Evolutionary conservation across 2,329 filamentous ascomycete genomes (phyloP).

Genomic region (Fusarium sulawesiense): DNA sequence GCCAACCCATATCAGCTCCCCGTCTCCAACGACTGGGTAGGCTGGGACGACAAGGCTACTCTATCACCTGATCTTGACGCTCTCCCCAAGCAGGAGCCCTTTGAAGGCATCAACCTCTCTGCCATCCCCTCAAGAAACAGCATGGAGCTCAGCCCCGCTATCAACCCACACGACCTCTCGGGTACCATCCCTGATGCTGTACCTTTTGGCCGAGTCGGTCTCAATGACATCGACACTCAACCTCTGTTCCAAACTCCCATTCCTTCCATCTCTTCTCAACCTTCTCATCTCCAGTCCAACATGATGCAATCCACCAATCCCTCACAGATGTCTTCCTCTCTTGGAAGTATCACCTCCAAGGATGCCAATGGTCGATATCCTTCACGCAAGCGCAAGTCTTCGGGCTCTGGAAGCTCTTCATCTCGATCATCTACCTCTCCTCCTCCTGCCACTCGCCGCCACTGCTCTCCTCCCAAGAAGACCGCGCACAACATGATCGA

Average conservation of each 20-base stretch:
- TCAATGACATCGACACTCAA: slow-evolving; percentile 46
- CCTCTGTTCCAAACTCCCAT: slow-evolving; percentile 46
- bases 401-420: slow-evolving; percentile 45
- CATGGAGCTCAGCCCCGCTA: slow-evolving; percentile 46
- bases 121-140: slow-evolving; percentile 43
- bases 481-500: slow-evolving; percentile 97
- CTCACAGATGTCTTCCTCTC: slow-evolving; percentile 34
- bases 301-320: slow-evolving; percentile 41
- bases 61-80: slow-evolving; percentile 45
- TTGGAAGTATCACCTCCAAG: slow-evolving; percentile 29
- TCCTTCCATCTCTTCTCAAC: slow-evolving; percentile 44
- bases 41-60: slow-evolving; percentile 46
- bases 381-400: slow-evolving; percentile 51
- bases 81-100: slow-evolving; percentile 46
- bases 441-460: slow-evolving; percentile 46
- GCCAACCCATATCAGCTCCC: slow-evolving; percentile 46
- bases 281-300: slow-evolving; percentile 36
- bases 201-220: slow-evolving; percentile 44
- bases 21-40: slow-evolving; percentile 45
- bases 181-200: slow-evolving; percentile 44
- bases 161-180: slow-evolving; percentile 45
- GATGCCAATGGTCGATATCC: slow-evolving; percentile 41
- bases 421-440: slow-evolving; percentile 57
- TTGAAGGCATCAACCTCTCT: slow-evolving; percentile 45
- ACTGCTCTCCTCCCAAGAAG: slow-evolving; percentile 71